Conservation (phyloP, 805 yeast species). For the Myxozyma kluyveri region DNA sequence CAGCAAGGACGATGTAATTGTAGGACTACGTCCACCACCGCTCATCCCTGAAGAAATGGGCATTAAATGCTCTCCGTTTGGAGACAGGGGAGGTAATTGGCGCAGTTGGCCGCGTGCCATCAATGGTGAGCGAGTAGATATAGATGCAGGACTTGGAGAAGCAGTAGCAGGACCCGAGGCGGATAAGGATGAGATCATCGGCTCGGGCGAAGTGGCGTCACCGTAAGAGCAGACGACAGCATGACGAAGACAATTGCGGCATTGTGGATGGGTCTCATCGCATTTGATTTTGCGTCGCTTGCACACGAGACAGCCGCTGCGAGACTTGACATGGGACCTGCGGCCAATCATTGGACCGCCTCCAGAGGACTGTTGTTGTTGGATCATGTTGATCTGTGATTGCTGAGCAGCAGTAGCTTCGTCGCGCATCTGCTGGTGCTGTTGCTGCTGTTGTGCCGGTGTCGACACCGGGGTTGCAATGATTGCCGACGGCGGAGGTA, state of each 20-base stretch:
- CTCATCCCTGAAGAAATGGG: too few species aligned
- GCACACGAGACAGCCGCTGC: constrained; percentile 27
- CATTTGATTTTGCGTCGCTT: constrained; percentile 40
- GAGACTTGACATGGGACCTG: constrained; percentile 22
- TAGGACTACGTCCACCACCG: too few species aligned
- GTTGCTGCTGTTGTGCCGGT: background rate
- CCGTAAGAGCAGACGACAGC: constrained; percentile 22
- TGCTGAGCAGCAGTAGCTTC: constrained; percentile 3
- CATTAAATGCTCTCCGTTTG: background rate
- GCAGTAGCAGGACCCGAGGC: background rate
- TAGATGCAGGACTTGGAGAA: background rate
- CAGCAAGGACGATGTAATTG: too few species aligned
- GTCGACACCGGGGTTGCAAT: background rate
- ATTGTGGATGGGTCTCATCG: constrained; percentile 58
- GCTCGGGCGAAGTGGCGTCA: constrained; percentile 8
- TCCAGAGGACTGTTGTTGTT: background rate
- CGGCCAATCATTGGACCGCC: constrained; percentile 10
- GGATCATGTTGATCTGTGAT: background rate
- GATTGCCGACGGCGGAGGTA: background rate
- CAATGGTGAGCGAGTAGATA: too few species aligned
- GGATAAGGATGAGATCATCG: background rate
- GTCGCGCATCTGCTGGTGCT: background rate
- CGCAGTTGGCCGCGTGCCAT: too few species aligned
- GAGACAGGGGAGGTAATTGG: background rate
- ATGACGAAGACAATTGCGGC: constrained; percentile 52